A percentile compares a stretch with the other conserved stretches of the same genome.
phyloP scores from a whole-genome alignment of 2,329 filamentous ascomycete genomes.

The Fusarium algeriense region DNA sequence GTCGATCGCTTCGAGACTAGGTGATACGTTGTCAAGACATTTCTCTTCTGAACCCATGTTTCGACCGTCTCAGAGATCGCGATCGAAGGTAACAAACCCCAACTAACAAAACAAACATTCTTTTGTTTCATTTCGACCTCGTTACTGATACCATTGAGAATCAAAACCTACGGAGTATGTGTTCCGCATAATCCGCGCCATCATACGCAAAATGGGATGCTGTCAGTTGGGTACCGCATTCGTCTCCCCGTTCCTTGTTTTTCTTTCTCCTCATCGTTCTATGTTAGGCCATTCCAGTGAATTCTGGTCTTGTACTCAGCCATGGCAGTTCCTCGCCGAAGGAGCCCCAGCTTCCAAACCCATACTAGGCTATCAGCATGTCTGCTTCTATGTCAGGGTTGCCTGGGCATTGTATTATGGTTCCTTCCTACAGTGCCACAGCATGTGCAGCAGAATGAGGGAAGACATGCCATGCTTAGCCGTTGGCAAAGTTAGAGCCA shows the following conservation, averaged over 20 bases:
- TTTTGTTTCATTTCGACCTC: constrained; percentile 15
- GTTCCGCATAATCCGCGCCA: constrained; percentile 26
- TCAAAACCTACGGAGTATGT: constrained; percentile 26
- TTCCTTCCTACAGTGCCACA: constrained; percentile 15
- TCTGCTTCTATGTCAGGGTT: constrained; percentile 9
- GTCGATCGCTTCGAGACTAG: constrained; percentile 33
- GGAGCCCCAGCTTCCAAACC: constrained; percentile 19
- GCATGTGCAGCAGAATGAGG: constrained; percentile 14
- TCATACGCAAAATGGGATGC: constrained; percentile 16
- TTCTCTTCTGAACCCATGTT: constrained; percentile 27
- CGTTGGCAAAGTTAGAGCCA: constrained; percentile 16
- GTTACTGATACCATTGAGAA: constrained; percentile 1
- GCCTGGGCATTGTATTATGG: constrained; percentile 20
- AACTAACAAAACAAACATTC: constrained; percentile 12
- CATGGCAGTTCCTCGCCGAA: not conserved
- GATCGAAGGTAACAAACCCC: constrained; percentile 19
- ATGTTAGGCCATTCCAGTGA: not conserved
- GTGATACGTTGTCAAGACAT: constrained; percentile 29
- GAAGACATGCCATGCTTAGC: constrained; percentile 17
- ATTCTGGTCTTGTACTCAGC: not conserved
- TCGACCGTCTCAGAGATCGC: constrained; percentile 27
- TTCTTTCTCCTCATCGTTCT: constrained; percentile 12
- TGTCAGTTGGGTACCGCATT: constrained; percentile 18
- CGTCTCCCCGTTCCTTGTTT: constrained; percentile 35
- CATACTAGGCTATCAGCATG: constrained; percentile 22